phyloP scores from a whole-genome alignment of 768 basidiomycete species.

The Naematelia encephala region DNA sequence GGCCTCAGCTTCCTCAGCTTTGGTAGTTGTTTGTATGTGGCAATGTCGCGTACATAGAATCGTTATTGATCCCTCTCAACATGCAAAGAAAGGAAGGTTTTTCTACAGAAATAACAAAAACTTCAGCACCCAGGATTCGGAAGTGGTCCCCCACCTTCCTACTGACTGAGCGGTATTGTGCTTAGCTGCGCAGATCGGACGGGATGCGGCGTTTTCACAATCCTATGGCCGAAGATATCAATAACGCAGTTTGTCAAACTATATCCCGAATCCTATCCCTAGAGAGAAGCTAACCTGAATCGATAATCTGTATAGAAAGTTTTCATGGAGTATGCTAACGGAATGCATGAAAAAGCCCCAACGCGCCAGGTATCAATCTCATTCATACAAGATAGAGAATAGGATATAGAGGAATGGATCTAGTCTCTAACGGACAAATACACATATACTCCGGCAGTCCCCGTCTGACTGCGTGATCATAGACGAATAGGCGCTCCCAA shows the following conservation, averaged over 20 bases:
- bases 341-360: no score
- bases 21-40: no score
- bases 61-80: no score
- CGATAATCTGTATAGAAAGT: no score
- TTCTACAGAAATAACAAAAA: neutral
- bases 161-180: conserved; percentile 3
- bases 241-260: neutral
- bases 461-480: no score
- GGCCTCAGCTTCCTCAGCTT: no score
- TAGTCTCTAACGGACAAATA: neutral
- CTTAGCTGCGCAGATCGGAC: conserved; percentile 7
- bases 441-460: neutral
- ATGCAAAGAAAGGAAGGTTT: no score
- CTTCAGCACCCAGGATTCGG: conserved; percentile 8
- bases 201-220: conserved; percentile 5
- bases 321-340: no score
- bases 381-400: neutral
- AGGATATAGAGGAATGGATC: neutral
- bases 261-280: no score
- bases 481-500: neutral
- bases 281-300: no score
- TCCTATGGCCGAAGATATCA: conserved; percentile 4
- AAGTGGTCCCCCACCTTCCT: conserved; percentile 8
- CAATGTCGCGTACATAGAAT: no score
- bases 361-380: neutral